Base-by-base conservation (phyloP, 164 flowering plant genomes). In the Macadamia integrifolia region DNA sequence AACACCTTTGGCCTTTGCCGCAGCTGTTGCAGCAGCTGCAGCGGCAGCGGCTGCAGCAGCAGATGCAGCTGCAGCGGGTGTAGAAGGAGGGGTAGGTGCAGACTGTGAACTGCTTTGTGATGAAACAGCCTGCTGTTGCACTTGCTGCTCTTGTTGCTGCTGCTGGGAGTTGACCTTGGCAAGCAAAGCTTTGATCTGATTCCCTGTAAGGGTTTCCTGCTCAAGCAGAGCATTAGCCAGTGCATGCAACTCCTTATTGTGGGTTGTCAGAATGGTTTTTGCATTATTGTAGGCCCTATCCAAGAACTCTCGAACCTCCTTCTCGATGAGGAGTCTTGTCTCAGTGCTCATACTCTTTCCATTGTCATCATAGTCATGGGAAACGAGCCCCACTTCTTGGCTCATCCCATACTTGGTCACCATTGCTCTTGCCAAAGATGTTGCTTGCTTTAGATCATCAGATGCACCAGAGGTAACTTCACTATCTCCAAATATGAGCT, bases 351-450 rank as follows among this genome's bases (percentile, higher is more conserved):
- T 88, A 74, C 92, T 92, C 79, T 79, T 87, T 9, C 97, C 96
- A 66, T 89, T 75, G 71, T 90, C 96, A 49, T 86, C 76, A 53
- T 92, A 92, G 64, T 88, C 75, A 75, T 92, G 97, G n/a, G 90
- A 18, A 13, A 87, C 99, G 4, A 92, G 69, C 60, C 99, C 99
- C 6, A 92, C 95, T 72, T 82, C 78, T 60, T 80, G 84, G 82
- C 98, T 91, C 99, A 92, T 95, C 23, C 98, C 98, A 61, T 82
- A 92, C 75, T 86, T 88, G 4, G 98, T 92, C 17, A 92, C 91
- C 98, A 92, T 92, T 11, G 86, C 85, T 74, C 91, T 80, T 2
- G 98, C 98, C 48, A 92, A 76, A 18, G 70, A 71, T 8, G 98
- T 92, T 52, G 98, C 98, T 68, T 85, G 88, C 62, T 81, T 75